phyloP scores from a whole-genome alignment of 371 early-diverging fungal genomes.

The Saksenaea oblongispora region DNA sequence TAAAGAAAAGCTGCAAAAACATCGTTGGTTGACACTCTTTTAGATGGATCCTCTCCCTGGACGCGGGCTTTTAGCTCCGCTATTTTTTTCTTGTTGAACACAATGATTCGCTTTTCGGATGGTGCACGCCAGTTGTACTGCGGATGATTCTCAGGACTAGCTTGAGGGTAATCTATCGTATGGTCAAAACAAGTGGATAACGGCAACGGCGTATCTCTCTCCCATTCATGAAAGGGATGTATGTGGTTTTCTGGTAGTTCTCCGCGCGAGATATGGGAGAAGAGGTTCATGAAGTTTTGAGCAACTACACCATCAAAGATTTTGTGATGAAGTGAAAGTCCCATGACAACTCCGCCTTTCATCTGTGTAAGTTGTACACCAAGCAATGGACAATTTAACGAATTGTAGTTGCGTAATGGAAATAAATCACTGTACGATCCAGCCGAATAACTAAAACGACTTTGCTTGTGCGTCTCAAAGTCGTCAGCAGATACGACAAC shows the following conservation, averaged over 20 bases:
- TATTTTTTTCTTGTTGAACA: slow-evolving; percentile 3
- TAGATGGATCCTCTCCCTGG: neutral
- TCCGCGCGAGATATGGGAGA: slow-evolving; percentile 1
- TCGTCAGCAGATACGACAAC: slow-evolving; percentile 13
- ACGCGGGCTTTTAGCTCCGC: neutral
- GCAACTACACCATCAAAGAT: slow-evolving; percentile 10
- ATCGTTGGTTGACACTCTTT: neutral
- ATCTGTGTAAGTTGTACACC: slow-evolving; percentile 7
- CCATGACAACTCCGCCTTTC: slow-evolving; percentile 8
- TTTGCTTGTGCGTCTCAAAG: slow-evolving; percentile 8
- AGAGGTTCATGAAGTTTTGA: neutral
- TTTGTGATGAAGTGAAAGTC: slow-evolving; percentile 14
- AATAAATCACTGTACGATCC: slow-evolving; percentile 14
- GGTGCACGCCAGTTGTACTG: neutral
- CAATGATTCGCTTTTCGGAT: slow-evolving; percentile 11
- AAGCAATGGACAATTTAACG: slow-evolving; percentile 8
- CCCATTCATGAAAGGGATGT: slow-evolving; percentile 4
- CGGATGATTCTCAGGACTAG: neutral
- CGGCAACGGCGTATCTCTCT: slow-evolving; percentile 1
- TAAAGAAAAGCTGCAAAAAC: slow-evolving; percentile 10
- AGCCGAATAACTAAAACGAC: slow-evolving; percentile 10
- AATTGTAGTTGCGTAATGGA: slow-evolving; percentile 1
- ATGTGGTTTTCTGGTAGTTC: neutral
- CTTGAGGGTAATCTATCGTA: slow-evolving; percentile 5
- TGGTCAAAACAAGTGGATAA: slow-evolving; percentile 9